Evolutionary conservation across 2,329 filamentous ascomycete genomes (phyloP), one percentile per base, ranked within the genome.

Genomic region (Ophiosphaerella herpotricha): DNA sequence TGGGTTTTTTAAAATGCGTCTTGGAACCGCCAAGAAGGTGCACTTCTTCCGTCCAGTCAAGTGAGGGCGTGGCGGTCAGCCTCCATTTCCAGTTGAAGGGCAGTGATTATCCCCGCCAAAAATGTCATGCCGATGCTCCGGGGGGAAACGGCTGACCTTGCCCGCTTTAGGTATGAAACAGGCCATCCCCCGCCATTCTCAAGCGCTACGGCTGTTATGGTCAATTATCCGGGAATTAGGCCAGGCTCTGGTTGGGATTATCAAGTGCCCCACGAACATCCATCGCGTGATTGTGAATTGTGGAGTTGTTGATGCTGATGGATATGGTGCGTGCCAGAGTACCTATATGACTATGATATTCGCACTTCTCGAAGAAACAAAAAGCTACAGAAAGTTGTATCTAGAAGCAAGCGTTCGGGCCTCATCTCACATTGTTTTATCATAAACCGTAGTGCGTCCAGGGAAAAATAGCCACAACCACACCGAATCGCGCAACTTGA

Each of bases 181-280:
- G 31, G 29, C 31, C 33, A 35, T 39, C 46, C 54, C 50, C 54
- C 44, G 46, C 54, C 24, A 40, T 40, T 40, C 26, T 13, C 13
- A 11, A 37, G 34, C 47, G 42, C 55, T 55, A 60, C 57, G 55
- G 57, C 45, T 60, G 44, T 50, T 47, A 41, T 48, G 37, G 37
- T 43, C 45, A 56, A 57, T 61, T 59, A 61, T 59, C 58, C 58
- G 55, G 52, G 54, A 58, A 57, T 58, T 39, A 48, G 43, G 54
- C 40, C 40, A 34, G 40, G 31, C 14, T 14, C 35, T 29, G 24
- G 38, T 54, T 46, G 51, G 18, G 54, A 32, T 41, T 23, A 16
- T 49, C 42, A 42, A 42, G 42, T 36, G 57, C 52, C 50, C 52
- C 57, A 55, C 55, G 52, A 32, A 32, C 29, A 24, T 16, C 26